Evolutionary conservation across 2,329 filamentous ascomycete genomes (phyloP).

Genomic region (Setomelanomma holmii): DNA sequence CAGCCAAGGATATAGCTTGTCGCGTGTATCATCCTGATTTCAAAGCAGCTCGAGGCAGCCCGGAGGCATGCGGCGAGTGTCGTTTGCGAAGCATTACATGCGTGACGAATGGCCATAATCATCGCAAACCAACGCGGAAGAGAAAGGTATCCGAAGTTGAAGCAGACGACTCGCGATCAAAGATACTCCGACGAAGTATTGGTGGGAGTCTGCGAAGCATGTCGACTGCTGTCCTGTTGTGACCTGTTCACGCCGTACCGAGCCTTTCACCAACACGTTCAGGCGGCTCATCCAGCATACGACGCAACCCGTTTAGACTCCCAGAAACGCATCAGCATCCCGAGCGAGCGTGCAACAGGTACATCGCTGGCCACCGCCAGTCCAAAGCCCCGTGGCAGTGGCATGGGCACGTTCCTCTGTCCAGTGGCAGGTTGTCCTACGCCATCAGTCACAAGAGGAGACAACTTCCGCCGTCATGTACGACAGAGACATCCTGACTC

Average conservation of each 20-base stretch:
- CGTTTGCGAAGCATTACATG: not conserved
- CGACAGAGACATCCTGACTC: conserved; percentile 3
- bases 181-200: not conserved
- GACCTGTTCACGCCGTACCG: not conserved
- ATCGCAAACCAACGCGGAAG: not conserved
- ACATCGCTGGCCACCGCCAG: not conserved
- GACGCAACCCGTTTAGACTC: not conserved
- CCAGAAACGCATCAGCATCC: not conserved
- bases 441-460: not conserved
- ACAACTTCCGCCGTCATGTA: conserved; percentile 4
- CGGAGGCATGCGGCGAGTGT: not conserved
- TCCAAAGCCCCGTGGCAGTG: not conserved
- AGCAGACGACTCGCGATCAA: not conserved
- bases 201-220: not conserved
- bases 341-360: not conserved
- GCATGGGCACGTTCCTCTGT: not conserved
- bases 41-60: not conserved
- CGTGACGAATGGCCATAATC: not conserved
- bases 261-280: not conserved
- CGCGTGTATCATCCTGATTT: not conserved
- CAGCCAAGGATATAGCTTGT: not conserved
- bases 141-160: not conserved
- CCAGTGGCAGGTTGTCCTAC: not conserved
- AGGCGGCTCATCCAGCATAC: not conserved
- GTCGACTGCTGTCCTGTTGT: not conserved